These are phyloP conservation scores for Macrotyloma uniflorum DNA, from an alignment of 306 rosid genomes.

Conservation along the genomic window DNA sequence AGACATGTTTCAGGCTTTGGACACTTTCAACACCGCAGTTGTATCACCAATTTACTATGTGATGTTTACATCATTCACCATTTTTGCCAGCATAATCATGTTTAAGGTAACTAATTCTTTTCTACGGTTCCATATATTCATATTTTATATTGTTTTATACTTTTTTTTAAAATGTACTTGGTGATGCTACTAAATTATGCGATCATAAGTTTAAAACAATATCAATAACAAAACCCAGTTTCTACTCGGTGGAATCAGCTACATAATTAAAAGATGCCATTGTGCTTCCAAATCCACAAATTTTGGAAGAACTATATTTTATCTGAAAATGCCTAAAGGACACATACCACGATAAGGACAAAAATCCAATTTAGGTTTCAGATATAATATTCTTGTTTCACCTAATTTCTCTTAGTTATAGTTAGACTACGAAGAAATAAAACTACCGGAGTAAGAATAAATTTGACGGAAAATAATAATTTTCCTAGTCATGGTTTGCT, in stretches of 20 bases:
- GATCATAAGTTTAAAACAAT: not conserved
- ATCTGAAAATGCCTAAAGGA: no score
- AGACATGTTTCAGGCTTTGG: conserved; percentile 71
- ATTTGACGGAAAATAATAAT: not conserved
- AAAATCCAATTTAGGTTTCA: no score
- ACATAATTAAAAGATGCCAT: not conserved
- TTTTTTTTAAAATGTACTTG: not conserved
- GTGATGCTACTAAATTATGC: not conserved
- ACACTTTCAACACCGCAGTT: conserved; percentile 90
- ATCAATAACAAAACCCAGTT: not conserved
- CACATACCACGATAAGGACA: no score
- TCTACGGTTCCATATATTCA: not conserved
- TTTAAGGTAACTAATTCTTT: conserved; percentile 60
- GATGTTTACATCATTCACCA: conserved; percentile 82
- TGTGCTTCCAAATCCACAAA: no score
- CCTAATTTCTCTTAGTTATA: no score
- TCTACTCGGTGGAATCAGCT: not conserved
- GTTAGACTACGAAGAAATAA: no score
- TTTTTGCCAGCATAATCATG: conserved; percentile 90
- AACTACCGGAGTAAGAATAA: not conserved
- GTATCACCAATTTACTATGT: conserved; percentile 91
- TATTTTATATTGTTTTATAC: not conserved
- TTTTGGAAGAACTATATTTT: no score
- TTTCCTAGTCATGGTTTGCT: not conserved
- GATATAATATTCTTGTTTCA: no score